Evolutionary conservation across 257 asterid genomes (phyloP), one percentile per base, ranked within the genome.

Genomic region (Gentiana macrophylla): DNA sequence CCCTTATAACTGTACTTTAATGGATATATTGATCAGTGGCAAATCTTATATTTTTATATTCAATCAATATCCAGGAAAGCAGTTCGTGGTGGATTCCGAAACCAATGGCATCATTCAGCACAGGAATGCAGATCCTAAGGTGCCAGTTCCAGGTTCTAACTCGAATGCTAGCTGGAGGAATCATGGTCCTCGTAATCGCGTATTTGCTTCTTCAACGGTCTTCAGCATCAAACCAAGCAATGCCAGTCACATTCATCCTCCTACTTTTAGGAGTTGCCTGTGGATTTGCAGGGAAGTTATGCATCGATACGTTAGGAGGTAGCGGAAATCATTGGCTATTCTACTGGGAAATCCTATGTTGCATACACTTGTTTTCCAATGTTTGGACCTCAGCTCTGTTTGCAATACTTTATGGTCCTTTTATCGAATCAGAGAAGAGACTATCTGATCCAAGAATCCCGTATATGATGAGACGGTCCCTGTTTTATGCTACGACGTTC

Each of bases 31-130:
- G 44, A 38, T 38, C 46, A 2, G 46, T 0, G 9, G 6, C 9
- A 41, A 4, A 41, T 10, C 46, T 41, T 41, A 5, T 10, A 7
- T 10, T 41, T 41, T 41, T 41, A 10, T 7, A 7, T 41, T 41
- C 46, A 7, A 41, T 41, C 9, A 5, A 41, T 41, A 4, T 64
- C 34, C 75, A 91, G 98, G 89, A 61, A 37, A 71, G 87, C 35
- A 74, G 59, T 67, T 80, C 93, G 12, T 83, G 95, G 95, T 83
- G 89, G 93, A 70, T 87, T 77, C 95, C 98, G 1, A 78, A 83
- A 13, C 48, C 87, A 44, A 52, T 83, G 86, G 11, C 79, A 15
- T 64, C 69, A 11, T 72, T 92, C 54, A 84, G 69, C 74, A 71
- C 89, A 2, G 94, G 93, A 57, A 58, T 83, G 60, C 94, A 85